A percentile compares a stretch with the other conserved stretches of the same genome.
phyloP scores from a whole-genome alignment of 805 yeast genomes.

The Candida andamanensis region DNA sequence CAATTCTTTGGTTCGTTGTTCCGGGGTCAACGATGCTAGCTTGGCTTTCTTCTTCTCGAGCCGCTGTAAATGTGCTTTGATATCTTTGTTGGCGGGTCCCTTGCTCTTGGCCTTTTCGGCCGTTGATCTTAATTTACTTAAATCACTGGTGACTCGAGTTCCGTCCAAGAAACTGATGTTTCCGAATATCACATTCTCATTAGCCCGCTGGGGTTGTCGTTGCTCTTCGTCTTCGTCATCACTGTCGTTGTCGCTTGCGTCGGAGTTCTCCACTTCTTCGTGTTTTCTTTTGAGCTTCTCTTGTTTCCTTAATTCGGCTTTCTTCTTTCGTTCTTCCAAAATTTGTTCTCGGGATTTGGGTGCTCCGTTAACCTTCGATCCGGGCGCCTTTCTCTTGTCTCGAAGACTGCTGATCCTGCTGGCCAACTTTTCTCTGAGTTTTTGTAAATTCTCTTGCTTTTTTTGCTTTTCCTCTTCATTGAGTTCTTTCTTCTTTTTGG shows the following conservation, averaged over 20 bases:
- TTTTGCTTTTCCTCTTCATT: conserved; percentile 40
- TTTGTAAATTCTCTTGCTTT: conserved; percentile 53
- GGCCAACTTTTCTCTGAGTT: conserved; percentile 74
- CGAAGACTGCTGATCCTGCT: conserved; percentile 63
- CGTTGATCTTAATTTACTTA: conserved; percentile 45
- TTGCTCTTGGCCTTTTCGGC: conserved; percentile 52
- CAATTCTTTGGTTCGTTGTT: conserved; percentile 52
- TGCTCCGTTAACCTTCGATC: conserved; percentile 73
- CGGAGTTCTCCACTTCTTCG: conserved; percentile 39
- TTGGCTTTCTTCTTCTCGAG: conserved; percentile 71
- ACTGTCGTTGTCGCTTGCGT: conserved; percentile 21
- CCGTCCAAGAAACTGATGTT: conserved; percentile 83
- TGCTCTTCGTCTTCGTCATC: conserved; percentile 28
- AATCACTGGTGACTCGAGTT: conserved; percentile 69
- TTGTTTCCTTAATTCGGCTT: conserved; percentile 42
- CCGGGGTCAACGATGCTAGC: conserved; percentile 52
- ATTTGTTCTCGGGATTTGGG: conserved; percentile 81
- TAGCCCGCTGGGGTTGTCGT: conserved; percentile 26
- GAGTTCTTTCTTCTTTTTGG: conserved; percentile 19
- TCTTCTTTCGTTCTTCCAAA: conserved; percentile 54
- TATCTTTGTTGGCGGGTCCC: conserved; percentile 83
- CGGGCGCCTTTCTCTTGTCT: conserved; percentile 89
- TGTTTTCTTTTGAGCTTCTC: conserved; percentile 38
- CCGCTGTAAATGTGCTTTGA: conserved; percentile 73
- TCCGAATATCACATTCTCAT: conserved; percentile 57